Conservation (phyloP, 345 rosid species). For the Populus nigra region DNA sequence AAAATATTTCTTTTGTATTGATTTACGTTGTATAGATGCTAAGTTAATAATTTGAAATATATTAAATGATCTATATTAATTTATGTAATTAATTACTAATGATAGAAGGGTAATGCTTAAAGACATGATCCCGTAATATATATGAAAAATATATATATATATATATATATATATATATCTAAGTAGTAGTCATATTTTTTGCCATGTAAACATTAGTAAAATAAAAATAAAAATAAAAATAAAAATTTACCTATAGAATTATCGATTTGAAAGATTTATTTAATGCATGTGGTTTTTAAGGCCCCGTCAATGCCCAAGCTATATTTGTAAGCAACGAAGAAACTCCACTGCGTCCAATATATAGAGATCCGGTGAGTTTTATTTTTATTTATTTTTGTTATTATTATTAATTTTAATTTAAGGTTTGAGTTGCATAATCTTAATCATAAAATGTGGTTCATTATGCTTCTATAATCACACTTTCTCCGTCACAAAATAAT, state of each 20-base stretch:
- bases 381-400: neutral
- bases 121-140: no score
- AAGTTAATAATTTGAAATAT: no score
- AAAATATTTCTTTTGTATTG: no score
- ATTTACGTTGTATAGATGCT: no score
- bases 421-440: neutral
- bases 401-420: neutral
- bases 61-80: no score
- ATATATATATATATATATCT: no score
- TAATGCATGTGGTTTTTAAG: conserved; percentile 35
- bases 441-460: no score
- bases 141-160: no score
- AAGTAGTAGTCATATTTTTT: neutral
- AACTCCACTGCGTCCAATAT: conserved; percentile 72
- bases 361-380: conserved; percentile 80
- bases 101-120: no score
- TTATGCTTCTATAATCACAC: neutral
- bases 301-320: conserved; percentile 96
- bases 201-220: neutral
- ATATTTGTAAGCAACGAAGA: conserved; percentile 92
- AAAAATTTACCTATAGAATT: neutral
- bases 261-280: neutral
- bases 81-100: no score
- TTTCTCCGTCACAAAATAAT: no score
- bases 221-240: no score